Conservation (phyloP, 2,329 filamentous ascomycete species). For the Verticillium isaacii region DNA sequence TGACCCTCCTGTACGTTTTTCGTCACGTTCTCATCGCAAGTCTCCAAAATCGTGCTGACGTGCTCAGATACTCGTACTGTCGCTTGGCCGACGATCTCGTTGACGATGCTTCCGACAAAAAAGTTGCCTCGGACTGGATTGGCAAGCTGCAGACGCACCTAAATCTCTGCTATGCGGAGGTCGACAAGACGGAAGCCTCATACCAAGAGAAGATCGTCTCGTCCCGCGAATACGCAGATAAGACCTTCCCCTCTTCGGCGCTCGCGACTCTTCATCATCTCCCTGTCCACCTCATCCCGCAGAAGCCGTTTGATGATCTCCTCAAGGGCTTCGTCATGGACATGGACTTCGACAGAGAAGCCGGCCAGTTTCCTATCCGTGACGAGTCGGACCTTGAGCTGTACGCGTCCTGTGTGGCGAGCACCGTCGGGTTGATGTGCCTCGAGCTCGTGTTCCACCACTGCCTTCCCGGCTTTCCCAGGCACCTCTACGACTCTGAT, state of each 20-base stretch:
- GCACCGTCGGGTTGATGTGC: conserved; percentile 66
- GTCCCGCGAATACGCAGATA: conserved; percentile 28
- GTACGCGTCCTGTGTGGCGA: conserved; percentile 66
- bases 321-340: conserved; percentile 67
- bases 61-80: conserved; percentile 62
- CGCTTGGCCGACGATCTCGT: conserved; percentile 69
- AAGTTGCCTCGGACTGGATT: conserved; percentile 55
- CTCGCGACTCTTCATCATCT: conserved; percentile 55
- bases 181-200: conserved; percentile 8
- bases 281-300: conserved; percentile 51
- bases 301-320: conserved; percentile 57
- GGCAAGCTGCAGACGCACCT: conserved; percentile 53
- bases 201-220: not conserved
- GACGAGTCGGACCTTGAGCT: conserved; percentile 53
- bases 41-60: conserved; percentile 7
- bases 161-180: conserved; percentile 41
- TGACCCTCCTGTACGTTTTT: conserved; percentile 53
- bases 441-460: conserved; percentile 63
- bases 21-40: not conserved
- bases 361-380: conserved; percentile 46
- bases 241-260: conserved; percentile 46
- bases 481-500: not conserved
- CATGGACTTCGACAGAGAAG: conserved; percentile 41
- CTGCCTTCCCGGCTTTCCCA: conserved; percentile 16
- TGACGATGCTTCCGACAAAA: conserved; percentile 52